Evolutionary conservation across 1,284 basidiomycete species (phyloP), one percentile per base, ranked within the genome.

Genomic region (Tausonia pullulans): DNA sequence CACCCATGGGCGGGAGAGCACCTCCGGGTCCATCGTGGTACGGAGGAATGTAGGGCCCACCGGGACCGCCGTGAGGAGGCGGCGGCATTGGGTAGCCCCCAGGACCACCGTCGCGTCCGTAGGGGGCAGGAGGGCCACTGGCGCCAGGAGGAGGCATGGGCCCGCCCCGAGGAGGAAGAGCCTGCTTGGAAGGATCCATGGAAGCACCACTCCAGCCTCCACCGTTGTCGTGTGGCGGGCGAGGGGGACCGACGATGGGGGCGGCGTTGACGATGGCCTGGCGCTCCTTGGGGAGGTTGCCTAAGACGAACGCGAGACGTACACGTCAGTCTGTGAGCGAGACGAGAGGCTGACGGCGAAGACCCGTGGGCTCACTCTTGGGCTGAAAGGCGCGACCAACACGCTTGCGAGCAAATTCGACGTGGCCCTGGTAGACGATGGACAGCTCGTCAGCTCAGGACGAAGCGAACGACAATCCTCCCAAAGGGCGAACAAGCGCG

Each of bases 401-500:
- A 27, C 60, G 50, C 7, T n/a, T 41, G n/a, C 51, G 10, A 6
- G 60, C 60, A 44, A 61, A 61, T 40, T 61, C 60, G 11, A 61
- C 60, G 41, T 61, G 60, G 46, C 49, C 60, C 50, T 58, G 16
- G 10, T n/a, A 27, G 16, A 13, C 7, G 7, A 13, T 11, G 7
- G 52, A 53, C 8, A 53, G 7, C 14, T 8, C 7, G 52, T n/a
- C 11, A 13, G 52, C 39, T 8, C 7, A 27, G 1, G 52, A 53
- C 16, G 14, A n/a, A 7, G 14, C 14, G 7, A 52, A 50, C 48
- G n/a, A 9, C 48, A 9, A n/a, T n/a, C n/a, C 48, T 10, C 48
- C 10, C 10, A 50, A n/a, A 50, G 48, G n/a, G n/a, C n/a, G 10
- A 50, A 50, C n/a, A 9, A 50, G n/a, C 48, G 9, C 10, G 48